Conservation (phyloP, 768 basidiomycete species). For the Kwoniella sp. region DNA sequence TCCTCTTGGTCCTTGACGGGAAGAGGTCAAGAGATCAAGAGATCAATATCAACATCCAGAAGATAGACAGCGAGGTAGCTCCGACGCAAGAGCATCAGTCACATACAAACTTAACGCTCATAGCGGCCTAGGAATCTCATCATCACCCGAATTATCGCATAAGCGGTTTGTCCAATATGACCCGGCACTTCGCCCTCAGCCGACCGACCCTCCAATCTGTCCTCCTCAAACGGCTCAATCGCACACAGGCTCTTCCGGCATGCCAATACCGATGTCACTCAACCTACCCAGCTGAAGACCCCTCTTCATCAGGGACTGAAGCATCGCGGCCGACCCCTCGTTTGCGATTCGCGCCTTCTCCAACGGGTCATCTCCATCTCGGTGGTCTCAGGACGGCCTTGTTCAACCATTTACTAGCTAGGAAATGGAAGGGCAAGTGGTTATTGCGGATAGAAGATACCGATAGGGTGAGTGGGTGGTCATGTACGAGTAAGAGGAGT, state of each 20-base stretch:
- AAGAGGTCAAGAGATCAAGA: conserved; percentile 2
- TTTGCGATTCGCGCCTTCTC: conserved; percentile 93
- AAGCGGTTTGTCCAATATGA: too few relatives aligned
- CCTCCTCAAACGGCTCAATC: neutral
- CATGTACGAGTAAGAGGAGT: neutral
- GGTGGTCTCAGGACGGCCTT: conserved; percentile 92
- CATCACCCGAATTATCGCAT: too few relatives aligned
- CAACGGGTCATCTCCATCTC: conserved; percentile 89
- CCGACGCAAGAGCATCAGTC: too few relatives aligned
- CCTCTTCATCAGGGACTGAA: conserved; percentile 2
- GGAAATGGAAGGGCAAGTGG: conserved; percentile 82
- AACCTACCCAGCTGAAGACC: neutral
- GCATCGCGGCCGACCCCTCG: conserved; percentile 52
- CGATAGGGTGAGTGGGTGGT: conserved; percentile 66
- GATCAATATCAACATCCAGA: too few relatives aligned
- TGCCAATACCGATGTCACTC: neutral
- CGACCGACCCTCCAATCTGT: neutral
- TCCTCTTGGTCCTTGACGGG: too few relatives aligned
- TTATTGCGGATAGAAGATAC: conserved; percentile 93
- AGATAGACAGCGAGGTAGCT: too few relatives aligned
- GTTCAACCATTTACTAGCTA: conserved; percentile 85
- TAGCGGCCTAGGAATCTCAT: too few relatives aligned
- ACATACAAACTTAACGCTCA: too few relatives aligned
- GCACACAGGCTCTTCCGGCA: neutral
- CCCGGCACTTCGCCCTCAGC: neutral